phyloP scores from a whole-genome alignment of 2,329 filamentous ascomycete genomes.

The Pseudocercospora fuligena region DNA sequence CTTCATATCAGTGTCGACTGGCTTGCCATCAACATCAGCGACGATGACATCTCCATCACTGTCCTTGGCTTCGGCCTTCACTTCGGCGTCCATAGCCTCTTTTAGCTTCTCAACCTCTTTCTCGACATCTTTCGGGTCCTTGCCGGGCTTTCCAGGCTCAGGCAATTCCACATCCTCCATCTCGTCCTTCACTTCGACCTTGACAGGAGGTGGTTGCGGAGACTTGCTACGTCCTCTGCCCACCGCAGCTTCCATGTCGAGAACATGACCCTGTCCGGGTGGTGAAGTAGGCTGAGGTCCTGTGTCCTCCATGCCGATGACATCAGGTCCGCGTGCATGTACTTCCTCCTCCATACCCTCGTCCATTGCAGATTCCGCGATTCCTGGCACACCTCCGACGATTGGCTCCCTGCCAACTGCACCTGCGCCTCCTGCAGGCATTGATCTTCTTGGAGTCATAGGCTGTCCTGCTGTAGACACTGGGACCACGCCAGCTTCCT shows the following conservation, averaged over 20 bases:
- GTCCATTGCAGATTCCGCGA: slow-evolving; percentile 41
- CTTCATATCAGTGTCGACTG: slow-evolving; percentile 21
- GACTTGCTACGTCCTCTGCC: slow-evolving; percentile 39
- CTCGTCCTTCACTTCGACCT: slow-evolving; percentile 10
- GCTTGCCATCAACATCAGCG: slow-evolving; percentile 36
- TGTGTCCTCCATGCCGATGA: slow-evolving; percentile 84
- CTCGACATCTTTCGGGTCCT: slow-evolving; percentile 30
- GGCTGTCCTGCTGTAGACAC: slow-evolving; percentile 28
- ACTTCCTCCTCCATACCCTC: slow-evolving; percentile 56
- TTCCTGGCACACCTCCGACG: background rate
- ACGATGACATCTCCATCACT: slow-evolving; percentile 39
- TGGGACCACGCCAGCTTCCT: slow-evolving; percentile 78
- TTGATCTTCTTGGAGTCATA: slow-evolving; percentile 39
- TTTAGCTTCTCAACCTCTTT: slow-evolving; percentile 27
- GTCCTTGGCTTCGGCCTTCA: slow-evolving; percentile 33
- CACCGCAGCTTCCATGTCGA: slow-evolving; percentile 50
- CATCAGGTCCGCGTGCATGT: slow-evolving; percentile 81
- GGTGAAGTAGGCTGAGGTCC: slow-evolving; percentile 66
- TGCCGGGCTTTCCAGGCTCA: slow-evolving; percentile 25
- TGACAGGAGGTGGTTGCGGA: slow-evolving; percentile 27
- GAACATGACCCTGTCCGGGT: slow-evolving; percentile 23
- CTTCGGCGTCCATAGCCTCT: slow-evolving; percentile 25
- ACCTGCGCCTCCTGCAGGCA: slow-evolving; percentile 32
- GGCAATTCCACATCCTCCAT: slow-evolving; percentile 24
- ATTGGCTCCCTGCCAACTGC: slow-evolving; percentile 33